phyloP scores from a whole-genome alignment of 78 protist species.

The Tieghemostelium lacteum region DNA sequence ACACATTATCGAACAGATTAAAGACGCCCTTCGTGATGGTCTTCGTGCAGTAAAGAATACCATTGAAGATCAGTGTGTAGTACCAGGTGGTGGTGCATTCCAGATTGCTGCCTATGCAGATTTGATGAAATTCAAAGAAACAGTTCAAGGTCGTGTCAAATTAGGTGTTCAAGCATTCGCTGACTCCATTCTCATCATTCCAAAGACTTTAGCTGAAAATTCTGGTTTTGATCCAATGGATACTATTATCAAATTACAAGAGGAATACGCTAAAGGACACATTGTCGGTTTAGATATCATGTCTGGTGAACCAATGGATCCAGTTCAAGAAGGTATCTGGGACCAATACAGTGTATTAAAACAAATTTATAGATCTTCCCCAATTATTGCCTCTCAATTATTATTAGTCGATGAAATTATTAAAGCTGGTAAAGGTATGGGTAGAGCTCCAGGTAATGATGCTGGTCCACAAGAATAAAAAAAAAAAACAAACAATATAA shows the following conservation, averaged over 20 bases:
- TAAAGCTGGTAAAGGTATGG: constrained; percentile 95
- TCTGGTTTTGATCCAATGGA: constrained; percentile 97
- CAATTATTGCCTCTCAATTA: constrained; percentile 95
- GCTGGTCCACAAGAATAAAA: too few relatives aligned
- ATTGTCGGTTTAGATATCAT: constrained; percentile 94
- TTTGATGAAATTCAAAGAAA: constrained; percentile 86
- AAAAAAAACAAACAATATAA: too few relatives aligned
- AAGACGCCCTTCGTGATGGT: constrained; percentile 99
- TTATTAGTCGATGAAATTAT: constrained; percentile 99
- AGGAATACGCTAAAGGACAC: constrained; percentile 84
- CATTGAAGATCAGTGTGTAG: constrained; percentile 92
- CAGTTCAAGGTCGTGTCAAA: constrained; percentile 80
- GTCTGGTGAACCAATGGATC: constrained; percentile 96
- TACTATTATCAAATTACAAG: constrained; percentile 89
- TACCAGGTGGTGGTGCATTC: constrained; percentile 99
- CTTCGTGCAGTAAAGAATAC: constrained; percentile 98
- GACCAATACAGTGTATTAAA: constrained; percentile 98
- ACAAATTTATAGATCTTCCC: constrained; percentile 90
- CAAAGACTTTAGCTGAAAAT: constrained; percentile 98
- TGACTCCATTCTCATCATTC: constrained; percentile 97
- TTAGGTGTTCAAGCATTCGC: constrained; percentile 98
- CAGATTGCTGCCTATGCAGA: constrained; percentile 89
- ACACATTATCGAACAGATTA: constrained; percentile 97
- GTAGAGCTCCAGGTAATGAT: too few relatives aligned
- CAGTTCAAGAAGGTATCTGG: constrained; percentile 94